Conservation (phyloP, 768 basidiomycete species). For the Trametes cinnabarina region DNA sequence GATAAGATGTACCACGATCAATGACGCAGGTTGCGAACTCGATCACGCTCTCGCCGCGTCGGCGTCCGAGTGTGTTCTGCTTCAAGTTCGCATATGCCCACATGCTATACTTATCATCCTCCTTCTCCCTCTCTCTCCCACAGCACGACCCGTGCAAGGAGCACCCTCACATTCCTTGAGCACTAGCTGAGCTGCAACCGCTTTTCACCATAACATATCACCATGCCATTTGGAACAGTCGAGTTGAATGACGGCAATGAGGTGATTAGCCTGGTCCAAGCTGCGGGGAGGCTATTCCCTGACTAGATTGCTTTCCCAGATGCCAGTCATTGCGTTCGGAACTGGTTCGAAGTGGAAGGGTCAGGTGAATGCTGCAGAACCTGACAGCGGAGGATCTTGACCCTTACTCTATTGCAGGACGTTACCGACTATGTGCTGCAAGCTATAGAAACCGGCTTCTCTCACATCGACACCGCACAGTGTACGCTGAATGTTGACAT, state of each 20-base stretch:
- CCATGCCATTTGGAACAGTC: conserved; percentile 34
- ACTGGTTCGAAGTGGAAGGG: conserved; percentile 46
- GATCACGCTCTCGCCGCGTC: neutral
- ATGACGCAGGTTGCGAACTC: conserved; percentile 2
- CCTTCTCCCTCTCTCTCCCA: neutral
- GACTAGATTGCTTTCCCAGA: conserved; percentile 32
- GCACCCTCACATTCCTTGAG: neutral
- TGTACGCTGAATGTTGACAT: conserved; percentile 27
- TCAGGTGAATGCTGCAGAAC: conserved; percentile 34
- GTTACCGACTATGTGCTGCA: conserved; percentile 53
- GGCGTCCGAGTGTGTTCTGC: neutral
- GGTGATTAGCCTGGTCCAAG: conserved; percentile 19
- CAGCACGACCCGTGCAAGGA: neutral
- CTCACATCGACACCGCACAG: conserved; percentile 63
- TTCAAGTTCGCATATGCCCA: neutral
- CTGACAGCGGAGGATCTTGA: no score
- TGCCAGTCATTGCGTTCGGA: conserved; percentile 63
- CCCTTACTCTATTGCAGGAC: conserved; percentile 31
- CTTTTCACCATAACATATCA: neutral
- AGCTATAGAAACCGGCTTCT: conserved; percentile 59
- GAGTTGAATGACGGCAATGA: conserved; percentile 38
- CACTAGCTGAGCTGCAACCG: no score
- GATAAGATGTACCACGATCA: neutral
- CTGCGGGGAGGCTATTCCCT: neutral
- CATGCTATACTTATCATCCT: neutral